These are phyloP conservation scores for Dentipellis fragilis DNA, from an alignment of 768 basidiomycete species.

Conservation along the genomic window DNA sequence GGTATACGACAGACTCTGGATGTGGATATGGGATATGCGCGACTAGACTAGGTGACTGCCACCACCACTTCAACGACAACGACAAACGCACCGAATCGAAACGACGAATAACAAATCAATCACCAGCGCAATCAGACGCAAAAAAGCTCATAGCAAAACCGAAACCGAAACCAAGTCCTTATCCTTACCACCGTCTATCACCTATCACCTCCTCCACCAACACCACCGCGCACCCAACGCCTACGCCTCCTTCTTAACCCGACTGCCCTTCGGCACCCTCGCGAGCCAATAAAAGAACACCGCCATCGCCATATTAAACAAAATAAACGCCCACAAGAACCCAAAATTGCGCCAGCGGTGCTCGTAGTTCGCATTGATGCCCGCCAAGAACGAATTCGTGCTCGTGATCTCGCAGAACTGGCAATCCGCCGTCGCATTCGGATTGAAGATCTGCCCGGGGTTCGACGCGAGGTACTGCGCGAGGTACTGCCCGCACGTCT, in stretches of 20 bases:
- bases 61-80: too few species aligned
- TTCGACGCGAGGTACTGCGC: slow-evolving; percentile 26
- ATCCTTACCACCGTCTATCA: too few species aligned
- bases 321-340: slow-evolving; percentile 28
- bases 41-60: too few species aligned
- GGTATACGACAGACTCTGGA: too few species aligned
- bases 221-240: too few species aligned
- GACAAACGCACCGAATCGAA: too few species aligned
- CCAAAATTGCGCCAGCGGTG: slow-evolving; percentile 40
- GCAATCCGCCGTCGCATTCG: slow-evolving; percentile 30
- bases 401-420: slow-evolving; percentile 44
- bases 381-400: slow-evolving; percentile 47
- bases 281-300: slow-evolving; percentile 1
- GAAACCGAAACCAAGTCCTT: too few species aligned
- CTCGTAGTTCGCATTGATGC: slow-evolving; percentile 53
- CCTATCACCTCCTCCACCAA: background rate
- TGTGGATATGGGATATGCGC: too few species aligned
- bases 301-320: slow-evolving; percentile 29
- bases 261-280: background rate
- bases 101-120: too few species aligned
- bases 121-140: too few species aligned
- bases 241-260: background rate
- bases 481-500: slow-evolving; percentile 39
- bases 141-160: too few species aligned
- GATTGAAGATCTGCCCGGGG: slow-evolving; percentile 41